Conservation (phyloP, 352 stramenopile genomes). For the Thalassiosira mediterranea region DNA sequence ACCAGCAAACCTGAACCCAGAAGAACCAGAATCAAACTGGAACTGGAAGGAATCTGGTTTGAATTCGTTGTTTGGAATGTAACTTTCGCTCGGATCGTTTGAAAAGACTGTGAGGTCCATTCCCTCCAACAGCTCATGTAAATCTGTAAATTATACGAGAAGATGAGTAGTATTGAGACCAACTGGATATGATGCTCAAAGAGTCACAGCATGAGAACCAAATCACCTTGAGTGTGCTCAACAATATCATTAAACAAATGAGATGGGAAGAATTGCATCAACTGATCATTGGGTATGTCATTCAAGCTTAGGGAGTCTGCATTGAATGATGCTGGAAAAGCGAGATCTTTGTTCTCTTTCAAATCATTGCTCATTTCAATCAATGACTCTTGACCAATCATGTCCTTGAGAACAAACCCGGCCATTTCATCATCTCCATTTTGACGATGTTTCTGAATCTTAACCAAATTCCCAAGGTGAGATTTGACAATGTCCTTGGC, state of each 20-base stretch:
- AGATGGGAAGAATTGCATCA: neutral
- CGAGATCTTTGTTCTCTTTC: no score
- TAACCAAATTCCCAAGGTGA: neutral
- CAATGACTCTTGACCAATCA: neutral
- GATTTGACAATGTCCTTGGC: no score
- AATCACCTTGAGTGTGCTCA: neutral
- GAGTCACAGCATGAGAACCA: neutral
- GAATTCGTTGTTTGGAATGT: no score
- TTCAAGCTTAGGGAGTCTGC: neutral
- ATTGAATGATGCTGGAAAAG: neutral
- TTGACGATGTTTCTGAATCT: slow-evolving; percentile 17
- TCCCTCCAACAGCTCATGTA: no score
- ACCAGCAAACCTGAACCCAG: no score
- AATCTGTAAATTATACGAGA: no score
- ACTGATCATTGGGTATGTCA: neutral
- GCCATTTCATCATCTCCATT: slow-evolving; percentile 7
- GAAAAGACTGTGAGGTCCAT: no score
- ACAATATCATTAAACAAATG: neutral
- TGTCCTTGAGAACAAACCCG: neutral
- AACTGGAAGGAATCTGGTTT: no score
- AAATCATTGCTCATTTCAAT: neutral
- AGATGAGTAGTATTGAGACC: no score
- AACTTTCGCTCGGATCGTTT: no score
- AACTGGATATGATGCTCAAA: no score
- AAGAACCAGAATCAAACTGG: no score